These are phyloP conservation scores for Sugiyamaella boreocaroliniensis DNA, from an alignment of 805 yeast species.

Conservation along the genomic window DNA sequence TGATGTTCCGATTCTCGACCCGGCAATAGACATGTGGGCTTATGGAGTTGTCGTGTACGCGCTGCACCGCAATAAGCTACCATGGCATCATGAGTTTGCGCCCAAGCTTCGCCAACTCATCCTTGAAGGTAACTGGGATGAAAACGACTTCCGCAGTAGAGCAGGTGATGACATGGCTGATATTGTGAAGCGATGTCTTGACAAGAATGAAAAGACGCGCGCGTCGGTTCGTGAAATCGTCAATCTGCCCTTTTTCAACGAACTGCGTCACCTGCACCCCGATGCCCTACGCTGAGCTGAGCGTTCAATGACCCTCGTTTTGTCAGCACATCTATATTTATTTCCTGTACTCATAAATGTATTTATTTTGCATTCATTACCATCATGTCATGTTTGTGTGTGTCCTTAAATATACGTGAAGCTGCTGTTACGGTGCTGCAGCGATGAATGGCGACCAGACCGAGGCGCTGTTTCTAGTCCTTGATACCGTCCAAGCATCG, in stretches of 20 bases:
- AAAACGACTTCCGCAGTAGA: conserved; percentile 31
- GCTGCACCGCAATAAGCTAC: conserved; percentile 64
- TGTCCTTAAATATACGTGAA: background rate
- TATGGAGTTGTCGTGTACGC: conserved; percentile 74
- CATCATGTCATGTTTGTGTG: background rate
- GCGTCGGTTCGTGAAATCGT: conserved; percentile 8
- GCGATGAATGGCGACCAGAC: background rate
- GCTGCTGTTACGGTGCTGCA: background rate
- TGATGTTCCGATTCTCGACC: conserved; percentile 44
- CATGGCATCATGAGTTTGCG: conserved; percentile 78
- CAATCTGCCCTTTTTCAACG: background rate
- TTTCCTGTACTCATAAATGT: background rate
- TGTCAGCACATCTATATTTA: background rate
- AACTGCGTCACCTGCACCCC: background rate
- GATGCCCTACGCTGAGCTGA: background rate
- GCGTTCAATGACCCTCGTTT: background rate
- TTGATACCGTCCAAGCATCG: background rate
- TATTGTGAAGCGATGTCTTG: conserved; percentile 16
- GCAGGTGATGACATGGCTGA: conserved; percentile 12
- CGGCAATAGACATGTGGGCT: conserved; percentile 85
- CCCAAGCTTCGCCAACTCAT: conserved; percentile 73
- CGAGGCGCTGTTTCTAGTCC: background rate
- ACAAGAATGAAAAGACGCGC: conserved; percentile 13
- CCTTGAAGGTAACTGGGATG: conserved; percentile 55
- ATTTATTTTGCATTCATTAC: background rate